Percentiles rank a stretch among this genome's conserved stretches.
phyloP scores from a whole-genome alignment of 495 filamentous ascomycete genomes.

The Chaetomium tenue region DNA sequence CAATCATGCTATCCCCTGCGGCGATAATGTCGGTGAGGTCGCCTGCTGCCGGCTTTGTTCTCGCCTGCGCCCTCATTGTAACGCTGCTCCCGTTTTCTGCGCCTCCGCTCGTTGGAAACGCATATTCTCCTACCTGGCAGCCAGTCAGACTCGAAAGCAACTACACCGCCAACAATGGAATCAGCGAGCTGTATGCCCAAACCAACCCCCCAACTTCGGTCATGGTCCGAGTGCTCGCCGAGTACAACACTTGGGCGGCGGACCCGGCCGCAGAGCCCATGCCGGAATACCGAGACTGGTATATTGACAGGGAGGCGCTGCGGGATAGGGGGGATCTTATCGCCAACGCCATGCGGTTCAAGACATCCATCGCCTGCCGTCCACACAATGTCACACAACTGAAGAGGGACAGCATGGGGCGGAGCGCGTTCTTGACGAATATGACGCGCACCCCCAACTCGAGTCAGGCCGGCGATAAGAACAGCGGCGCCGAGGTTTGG shows the following conservation, averaged over 20 bases:
- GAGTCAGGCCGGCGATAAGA: slow-evolving; percentile 10
- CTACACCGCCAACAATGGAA: slow-evolving; percentile 29
- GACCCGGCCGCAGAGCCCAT: slow-evolving; percentile 32
- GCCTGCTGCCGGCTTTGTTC: slow-evolving; percentile 21
- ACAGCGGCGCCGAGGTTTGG: slow-evolving; percentile 29
- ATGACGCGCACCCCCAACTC: slow-evolving; percentile 28
- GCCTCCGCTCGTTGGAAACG: slow-evolving; percentile 31
- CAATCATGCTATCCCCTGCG: slow-evolving; percentile 25
- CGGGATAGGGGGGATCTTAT: slow-evolving; percentile 27
- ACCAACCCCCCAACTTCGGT: slow-evolving; percentile 32
- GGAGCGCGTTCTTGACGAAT: slow-evolving; percentile 35
- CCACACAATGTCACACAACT: slow-evolving; percentile 26
- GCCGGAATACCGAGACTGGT: slow-evolving; percentile 33
- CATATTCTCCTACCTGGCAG: slow-evolving; percentile 25
- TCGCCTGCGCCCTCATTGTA: slow-evolving; percentile 17
- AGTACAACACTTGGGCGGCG: slow-evolving; percentile 31
- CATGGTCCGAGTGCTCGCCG: slow-evolving; percentile 25
- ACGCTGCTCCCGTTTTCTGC: slow-evolving; percentile 29
- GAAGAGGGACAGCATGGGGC: slow-evolving; percentile 18
- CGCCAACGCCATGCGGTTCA: slow-evolving; percentile 27
- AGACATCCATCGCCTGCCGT: slow-evolving; percentile 28
- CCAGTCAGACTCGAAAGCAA: slow-evolving; percentile 24
- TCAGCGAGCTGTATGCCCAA: slow-evolving; percentile 30
- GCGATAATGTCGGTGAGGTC: slow-evolving; percentile 25
- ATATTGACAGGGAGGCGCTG: slow-evolving; percentile 30